phyloP scores from a whole-genome alignment of 805 yeast genomes.

The Candida hungchunana region DNA sequence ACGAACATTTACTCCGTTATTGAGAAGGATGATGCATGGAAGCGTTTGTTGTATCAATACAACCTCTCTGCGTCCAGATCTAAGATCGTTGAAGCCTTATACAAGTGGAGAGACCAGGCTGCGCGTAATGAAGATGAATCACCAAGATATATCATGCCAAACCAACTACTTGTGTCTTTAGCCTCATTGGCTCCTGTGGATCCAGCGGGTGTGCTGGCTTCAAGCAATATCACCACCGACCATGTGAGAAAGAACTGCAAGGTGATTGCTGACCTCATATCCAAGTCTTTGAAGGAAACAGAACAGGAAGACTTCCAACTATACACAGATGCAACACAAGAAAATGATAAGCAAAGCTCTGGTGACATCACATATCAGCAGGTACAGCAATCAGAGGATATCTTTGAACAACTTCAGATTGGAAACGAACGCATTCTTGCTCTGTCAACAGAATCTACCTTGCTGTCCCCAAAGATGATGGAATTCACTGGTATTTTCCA shows the following conservation, averaged over 20 bases:
- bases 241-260: slow-evolving; percentile 54
- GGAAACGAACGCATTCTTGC: too few species aligned
- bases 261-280: slow-evolving; percentile 55
- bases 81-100: slow-evolving; percentile 55
- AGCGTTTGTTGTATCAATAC: slow-evolving; percentile 55
- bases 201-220: slow-evolving; percentile 48
- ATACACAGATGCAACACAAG: slow-evolving; percentile 27
- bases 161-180: slow-evolving; percentile 64
- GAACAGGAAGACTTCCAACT: slow-evolving; percentile 35
- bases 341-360: not conserved
- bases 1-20: slow-evolving; percentile 44
- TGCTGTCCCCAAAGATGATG: not conserved
- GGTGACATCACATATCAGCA: slow-evolving; percentile 10
- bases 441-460: not conserved
- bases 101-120: slow-evolving; percentile 74
- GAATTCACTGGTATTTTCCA: not conserved
- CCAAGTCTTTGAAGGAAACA: slow-evolving; percentile 22
- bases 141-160: slow-evolving; percentile 76
- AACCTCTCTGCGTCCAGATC: slow-evolving; percentile 53
- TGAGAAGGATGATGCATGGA: slow-evolving; percentile 64
- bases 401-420: slow-evolving; percentile 3
- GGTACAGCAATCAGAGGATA: slow-evolving; percentile 11
- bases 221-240: slow-evolving; percentile 44
- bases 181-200: slow-evolving; percentile 56
- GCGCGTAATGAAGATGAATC: slow-evolving; percentile 85